Base-by-base conservation (phyloP, 495 filamentous ascomycete genomes). In the Penicillium manginii region DNA sequence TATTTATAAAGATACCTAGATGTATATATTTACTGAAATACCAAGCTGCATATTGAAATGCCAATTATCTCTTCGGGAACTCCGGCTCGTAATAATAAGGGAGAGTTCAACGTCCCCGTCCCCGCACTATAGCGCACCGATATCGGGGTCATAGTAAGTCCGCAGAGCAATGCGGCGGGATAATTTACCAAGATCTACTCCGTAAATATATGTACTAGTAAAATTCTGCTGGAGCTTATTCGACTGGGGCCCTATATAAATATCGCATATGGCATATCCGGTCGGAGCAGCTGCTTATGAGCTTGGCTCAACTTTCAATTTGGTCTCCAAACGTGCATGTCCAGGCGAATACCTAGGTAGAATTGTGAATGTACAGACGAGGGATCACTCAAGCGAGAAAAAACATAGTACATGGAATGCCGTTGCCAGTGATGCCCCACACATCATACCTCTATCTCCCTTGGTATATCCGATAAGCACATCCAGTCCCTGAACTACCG, bases 371-470 rank as follows among this genome's bases (percentile, higher is more conserved):
- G 35, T 11, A 14, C 35, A n/a, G 35, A 10, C 40, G 18, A 45
- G 19, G 7, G 12, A 47, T 47, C 45, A 47, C 0, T 47, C 11
- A 5, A 47, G 45, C 2, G 52, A 54, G 14, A 43, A 43, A 15
- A 54, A 54, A 21, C 37, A 54, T 18, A 45, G 6, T 15, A 21
- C 29, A 43, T 54, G 52, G 8, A 54, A 7, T 0, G 17, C 22
- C 4, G 52, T 54, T 18, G 52, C 52, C 19, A 54, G 8, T 10
- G 52, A 54, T n/a, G 52, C 52, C 12, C 52, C 52, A 32, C 19
- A 7, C 12, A 45, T 45, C 52, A 54, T 54, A 6, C 52, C 37
- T 45, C 2, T 14, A 22, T 54, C 39, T 17, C 22, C 37, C 15
- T 54, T 26, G 26, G 21, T 14, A 31, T 29, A 22, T 26, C 52